These are phyloP conservation scores for Termitomyces sp. DNA, from an alignment of 768 basidiomycete species.

Conservation along the genomic window DNA sequence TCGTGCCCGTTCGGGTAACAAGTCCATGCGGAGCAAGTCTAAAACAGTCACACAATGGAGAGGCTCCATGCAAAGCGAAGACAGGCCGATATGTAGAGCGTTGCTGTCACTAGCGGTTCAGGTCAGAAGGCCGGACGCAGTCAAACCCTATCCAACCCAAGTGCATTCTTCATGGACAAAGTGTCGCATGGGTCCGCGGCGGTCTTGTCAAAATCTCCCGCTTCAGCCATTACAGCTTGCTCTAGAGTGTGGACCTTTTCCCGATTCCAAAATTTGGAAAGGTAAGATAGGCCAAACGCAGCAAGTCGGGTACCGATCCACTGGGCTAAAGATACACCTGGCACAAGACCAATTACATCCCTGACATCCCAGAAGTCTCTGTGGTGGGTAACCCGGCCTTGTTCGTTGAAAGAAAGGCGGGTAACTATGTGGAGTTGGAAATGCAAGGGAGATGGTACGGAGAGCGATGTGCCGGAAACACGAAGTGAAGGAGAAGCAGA, in stretches of 20 bases:
- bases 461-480: constrained; percentile 55
- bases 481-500: constrained; percentile 46
- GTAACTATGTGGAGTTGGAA: constrained; percentile 70
- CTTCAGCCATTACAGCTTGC: constrained; percentile 10
- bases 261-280: constrained; percentile 30
- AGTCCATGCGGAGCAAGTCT: constrained; percentile 11
- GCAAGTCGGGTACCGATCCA: constrained; percentile 67
- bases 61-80: constrained; percentile 1
- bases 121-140: constrained; percentile 5
- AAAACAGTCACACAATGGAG: constrained; percentile 15
- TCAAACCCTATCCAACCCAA: constrained; percentile 19
- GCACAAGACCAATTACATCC: constrained; percentile 71
- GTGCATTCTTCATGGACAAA: constrained; percentile 17
- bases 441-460: constrained; percentile 69
- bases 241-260: constrained; percentile 9
- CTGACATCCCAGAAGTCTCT: constrained; percentile 80
- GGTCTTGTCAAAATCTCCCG: constrained; percentile 14
- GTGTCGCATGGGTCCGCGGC: constrained; percentile 15
- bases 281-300: constrained; percentile 52
- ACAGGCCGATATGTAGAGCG: background rate
- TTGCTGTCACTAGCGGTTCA: constrained; percentile 5
- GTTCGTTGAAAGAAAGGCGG: constrained; percentile 75
- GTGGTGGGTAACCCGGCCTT: constrained; percentile 76
- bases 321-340: constrained; percentile 62
- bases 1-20: constrained; percentile 7